phyloP scores from a whole-genome alignment of 495 filamentous ascomycete genomes.

The Neurospora sp. region DNA sequence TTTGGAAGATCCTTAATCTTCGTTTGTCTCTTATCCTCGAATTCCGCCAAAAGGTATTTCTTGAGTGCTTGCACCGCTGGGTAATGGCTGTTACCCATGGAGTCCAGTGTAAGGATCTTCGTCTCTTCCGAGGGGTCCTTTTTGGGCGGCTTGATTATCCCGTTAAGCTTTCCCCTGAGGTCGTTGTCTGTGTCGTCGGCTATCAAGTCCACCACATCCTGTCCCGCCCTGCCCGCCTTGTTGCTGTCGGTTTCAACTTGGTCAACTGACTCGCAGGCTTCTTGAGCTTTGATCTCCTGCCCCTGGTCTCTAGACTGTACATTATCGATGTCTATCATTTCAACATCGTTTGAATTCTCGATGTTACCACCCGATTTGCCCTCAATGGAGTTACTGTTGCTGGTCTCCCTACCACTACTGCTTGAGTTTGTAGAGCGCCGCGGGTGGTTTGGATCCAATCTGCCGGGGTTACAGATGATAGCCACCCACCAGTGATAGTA shows the following conservation, averaged over 20 bases:
- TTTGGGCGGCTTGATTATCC: constrained; percentile 11
- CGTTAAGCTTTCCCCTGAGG: not conserved
- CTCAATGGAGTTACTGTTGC: not conserved
- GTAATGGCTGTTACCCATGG: constrained; percentile 53
- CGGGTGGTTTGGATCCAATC: constrained; percentile 29
- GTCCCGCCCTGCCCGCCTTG: not conserved
- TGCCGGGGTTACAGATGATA: constrained; percentile 82
- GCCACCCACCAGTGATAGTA: constrained; percentile 86
- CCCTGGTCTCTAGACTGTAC: not conserved
- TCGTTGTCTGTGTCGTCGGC: not conserved
- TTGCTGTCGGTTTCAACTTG: not conserved
- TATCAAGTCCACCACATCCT: not conserved
- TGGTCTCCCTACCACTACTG: not conserved
- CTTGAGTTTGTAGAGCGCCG: not conserved
- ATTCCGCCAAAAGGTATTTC: constrained; percentile 68
- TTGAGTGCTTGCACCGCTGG: constrained; percentile 55
- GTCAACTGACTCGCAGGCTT: not conserved
- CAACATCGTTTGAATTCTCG: not conserved
- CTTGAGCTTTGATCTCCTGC: not conserved
- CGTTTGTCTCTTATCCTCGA: constrained; percentile 50
- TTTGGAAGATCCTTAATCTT: constrained; percentile 42
- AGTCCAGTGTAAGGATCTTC: constrained; percentile 83
- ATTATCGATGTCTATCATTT: not conserved
- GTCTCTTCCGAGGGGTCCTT: constrained; percentile 37
- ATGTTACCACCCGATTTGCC: not conserved